Base-by-base conservation (phyloP, 164 flowering plant species). In the Tetrastigma voinierianum region DNA sequence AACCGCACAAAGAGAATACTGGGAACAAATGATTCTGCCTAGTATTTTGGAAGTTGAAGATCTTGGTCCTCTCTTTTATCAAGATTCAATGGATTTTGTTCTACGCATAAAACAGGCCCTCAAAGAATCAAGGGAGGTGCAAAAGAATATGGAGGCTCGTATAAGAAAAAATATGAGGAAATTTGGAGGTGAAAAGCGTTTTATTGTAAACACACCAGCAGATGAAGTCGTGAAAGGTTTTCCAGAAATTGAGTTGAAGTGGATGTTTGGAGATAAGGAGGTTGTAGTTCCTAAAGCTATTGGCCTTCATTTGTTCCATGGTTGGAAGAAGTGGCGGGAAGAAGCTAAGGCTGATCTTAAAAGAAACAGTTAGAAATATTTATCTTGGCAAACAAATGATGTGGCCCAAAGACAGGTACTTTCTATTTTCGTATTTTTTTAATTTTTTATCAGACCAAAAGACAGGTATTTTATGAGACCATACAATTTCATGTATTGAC, bases 251-350 rank as follows among this genome's bases (percentile, higher is more conserved):
- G 91, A 90, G 59, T 53, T 86, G 65, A 90, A 91, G 75, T 90
- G 98, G 97, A 80, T 82, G 87, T 94, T 94, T 85, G 98, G 95
- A 73, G 72, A 78, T 21, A 90, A 89, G 72, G 97, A 91, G 79
- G 87, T 91, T 67, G 87, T 88, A 59, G 81, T 84, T 72, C 96
- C 97, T 49, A 88, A 88, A 72, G 95, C 95, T 65, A 66, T 75
- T 58, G 62, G 83, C 11, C 71, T 78, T 54, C 87, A 84, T 62
- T 77, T 94, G 79, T 78, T 73, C 70, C 91, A 90, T 85, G 91
- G 97, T 25, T 94, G 97, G 98, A 90, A 87, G 76, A 87, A 83
- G 70, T 90, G 97, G 97, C 90, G 95, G 9, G 96, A 90, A 78
- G 98, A 87, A 72, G 83, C 83, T 60, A 91, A 90, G 75, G 83